Base-by-base conservation (phyloP, 371 early-diverging fungal species). In the Mucor indicus region DNA sequence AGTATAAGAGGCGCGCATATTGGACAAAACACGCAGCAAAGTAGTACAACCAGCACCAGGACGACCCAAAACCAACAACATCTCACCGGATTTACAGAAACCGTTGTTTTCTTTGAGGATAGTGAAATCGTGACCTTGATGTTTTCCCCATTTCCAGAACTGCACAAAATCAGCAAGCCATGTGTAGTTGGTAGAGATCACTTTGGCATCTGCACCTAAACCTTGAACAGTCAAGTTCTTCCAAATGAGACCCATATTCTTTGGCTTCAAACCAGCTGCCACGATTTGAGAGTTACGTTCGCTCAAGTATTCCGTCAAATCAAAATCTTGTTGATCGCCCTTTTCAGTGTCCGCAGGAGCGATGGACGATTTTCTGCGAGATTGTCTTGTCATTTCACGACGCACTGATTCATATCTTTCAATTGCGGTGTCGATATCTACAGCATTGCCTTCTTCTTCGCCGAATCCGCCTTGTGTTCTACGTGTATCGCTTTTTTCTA, bases 41-140 rank as follows among this genome's bases (percentile, higher is more conserved):
- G 83, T 81, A 11, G 83, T 81, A 46, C 86, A 84, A 22, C 88
- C 88, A 3, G 88, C 64, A 17, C 85, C 88, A n/a, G 88, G 88
- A 13, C 83, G 78, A 8, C 88, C 88, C 8, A 88, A 71, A 1
- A 88, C 86, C 5, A 88, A 57, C 31, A 88, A 57, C 86, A 88
- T 85, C 56, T 88, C 86, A 15, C 88, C 88, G 72, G 72, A 64
- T 4, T 64, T 68, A 25, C 70, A 72, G 25, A 67, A 67, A 15
- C 75, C 79, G 4, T 63, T 50, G 22, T 64, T 65, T 11, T 62
- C 53, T 20, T 74, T 48, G 4, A 79, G 55, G 20, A 79, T 70
- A 21, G 60, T 62, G 16, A 57, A 53, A 39, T 73, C 69, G 17
- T 59, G 44, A 15, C 58, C 66, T 12, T 24, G 8, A 8, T 62